phyloP scores from a whole-genome alignment of 78 protist species.

The Monosiga brevicollis region DNA sequence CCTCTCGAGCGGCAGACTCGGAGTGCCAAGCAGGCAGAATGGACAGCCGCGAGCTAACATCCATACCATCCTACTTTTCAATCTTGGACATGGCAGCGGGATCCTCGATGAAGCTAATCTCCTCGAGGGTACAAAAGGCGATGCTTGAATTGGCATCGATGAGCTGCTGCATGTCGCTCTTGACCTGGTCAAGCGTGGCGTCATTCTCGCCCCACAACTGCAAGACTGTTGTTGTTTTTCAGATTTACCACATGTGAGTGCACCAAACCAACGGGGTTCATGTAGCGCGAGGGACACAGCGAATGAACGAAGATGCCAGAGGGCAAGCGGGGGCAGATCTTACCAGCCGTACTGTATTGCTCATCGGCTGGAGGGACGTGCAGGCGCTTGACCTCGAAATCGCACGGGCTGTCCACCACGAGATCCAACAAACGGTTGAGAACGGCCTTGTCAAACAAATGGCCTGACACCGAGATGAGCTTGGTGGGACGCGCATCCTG shows the following conservation, averaged over 20 bases:
- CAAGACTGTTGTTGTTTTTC: neutral
- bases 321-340: neutral
- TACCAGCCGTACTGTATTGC: neutral
- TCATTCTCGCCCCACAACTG: neutral
- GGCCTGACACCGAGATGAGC: neutral
- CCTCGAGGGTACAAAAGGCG: neutral
- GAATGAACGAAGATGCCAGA: neutral
- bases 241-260: neutral
- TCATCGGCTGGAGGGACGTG: neutral
- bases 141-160: neutral
- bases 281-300: neutral
- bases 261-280: no score
- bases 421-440: neutral
- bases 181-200: neutral
- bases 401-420: neutral
- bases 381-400: neutral
- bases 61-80: no score
- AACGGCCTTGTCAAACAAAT: neutral
- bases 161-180: neutral
- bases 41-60: no score
- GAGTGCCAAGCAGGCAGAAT: no score
- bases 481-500: neutral
- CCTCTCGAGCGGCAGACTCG: no score
- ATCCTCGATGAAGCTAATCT: no score
- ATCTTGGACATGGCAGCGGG: no score